Evolutionary conservation across 2,329 filamentous ascomycete genomes (phyloP), one percentile per base, ranked within the genome.

Genomic region (Ophiocordyceps camponoti-saundersi): DNA sequence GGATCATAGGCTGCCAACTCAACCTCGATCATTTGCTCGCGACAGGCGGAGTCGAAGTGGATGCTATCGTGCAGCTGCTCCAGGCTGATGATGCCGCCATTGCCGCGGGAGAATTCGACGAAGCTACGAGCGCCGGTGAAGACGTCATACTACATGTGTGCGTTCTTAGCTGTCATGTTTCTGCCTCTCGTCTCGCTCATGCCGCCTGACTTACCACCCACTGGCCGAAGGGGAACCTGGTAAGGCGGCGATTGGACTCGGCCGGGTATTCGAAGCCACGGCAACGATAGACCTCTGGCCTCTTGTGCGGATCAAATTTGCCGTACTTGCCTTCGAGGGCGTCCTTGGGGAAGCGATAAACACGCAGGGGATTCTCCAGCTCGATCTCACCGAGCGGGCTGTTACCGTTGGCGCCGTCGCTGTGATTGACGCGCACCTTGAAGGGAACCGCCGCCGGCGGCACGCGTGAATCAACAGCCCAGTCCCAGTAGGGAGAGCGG

Each of bases 401-500:
- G 42, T 32, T 16, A n/a, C 32, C 32, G 16, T 15, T 4, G 16
- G 32, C 32, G 32, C 64, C 64, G 21, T 62, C 16, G 40, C 20
- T 22, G 40, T 16, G 6, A 21, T 42, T 64, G 48, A 73, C 57
- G 6, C 49, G 61, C 44, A 68, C 56, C 16, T 57, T 65, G 40
- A 58, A 52, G 29, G 57, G 53, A 2, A 57, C 56, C 2, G 59
- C 65, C 16, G 65, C 62, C 0, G 56, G 52, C 2, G 73, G 73
- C 3, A 77, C 61, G 16, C 51, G 50, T 3, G 63, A 50, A 36
- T 68, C 55, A 3, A 51, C 49, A 3, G 65, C 71, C 73, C 72
- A 77, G 57, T 77, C 73, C 73, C 73, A 77, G 57, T 64, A 75
- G 2, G 73, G 71, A 12, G 67, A 57, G 29, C 72, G 65, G 23